Conservation (phyloP, 192 early-diverging fungal species). For the Entomortierella parvispora region DNA sequence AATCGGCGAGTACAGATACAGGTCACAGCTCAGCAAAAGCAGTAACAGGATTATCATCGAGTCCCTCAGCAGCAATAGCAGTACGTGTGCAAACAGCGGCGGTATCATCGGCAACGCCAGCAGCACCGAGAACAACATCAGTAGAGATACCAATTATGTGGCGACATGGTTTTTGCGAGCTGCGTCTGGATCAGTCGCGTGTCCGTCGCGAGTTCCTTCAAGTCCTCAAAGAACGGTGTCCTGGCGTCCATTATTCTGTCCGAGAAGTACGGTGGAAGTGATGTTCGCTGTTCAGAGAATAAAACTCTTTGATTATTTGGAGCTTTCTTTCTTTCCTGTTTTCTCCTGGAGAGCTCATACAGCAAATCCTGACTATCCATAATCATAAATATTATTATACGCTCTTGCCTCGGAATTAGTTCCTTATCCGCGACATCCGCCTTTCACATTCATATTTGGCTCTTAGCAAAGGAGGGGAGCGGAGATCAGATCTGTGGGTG, state of each 20-base stretch:
- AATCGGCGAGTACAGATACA: no score
- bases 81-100: not conserved
- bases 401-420: no score
- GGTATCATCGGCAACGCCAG: no score
- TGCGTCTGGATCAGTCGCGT: constrained; percentile 25
- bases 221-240: constrained; percentile 9
- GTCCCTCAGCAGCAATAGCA: not conserved
- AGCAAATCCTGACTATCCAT: no score
- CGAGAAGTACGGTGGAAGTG: constrained; percentile 18
- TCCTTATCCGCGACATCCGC: no score
- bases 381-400: no score
- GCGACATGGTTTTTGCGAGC: constrained; percentile 18
- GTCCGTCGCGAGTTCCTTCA: constrained; percentile 19
- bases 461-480: no score
- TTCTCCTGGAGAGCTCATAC: not conserved
- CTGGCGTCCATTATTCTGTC: constrained; percentile 3
- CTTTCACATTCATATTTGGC: no score
- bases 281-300: no score
- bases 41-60: not conserved
- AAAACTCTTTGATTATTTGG: no score
- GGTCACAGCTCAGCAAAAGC: not conserved
- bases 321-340: not conserved
- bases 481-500: no score
- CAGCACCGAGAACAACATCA: not conserved
- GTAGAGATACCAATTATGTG: constrained; percentile 12